Conservation (phyloP, 106 monocot species). For the Vanilla planifolia region DNA sequence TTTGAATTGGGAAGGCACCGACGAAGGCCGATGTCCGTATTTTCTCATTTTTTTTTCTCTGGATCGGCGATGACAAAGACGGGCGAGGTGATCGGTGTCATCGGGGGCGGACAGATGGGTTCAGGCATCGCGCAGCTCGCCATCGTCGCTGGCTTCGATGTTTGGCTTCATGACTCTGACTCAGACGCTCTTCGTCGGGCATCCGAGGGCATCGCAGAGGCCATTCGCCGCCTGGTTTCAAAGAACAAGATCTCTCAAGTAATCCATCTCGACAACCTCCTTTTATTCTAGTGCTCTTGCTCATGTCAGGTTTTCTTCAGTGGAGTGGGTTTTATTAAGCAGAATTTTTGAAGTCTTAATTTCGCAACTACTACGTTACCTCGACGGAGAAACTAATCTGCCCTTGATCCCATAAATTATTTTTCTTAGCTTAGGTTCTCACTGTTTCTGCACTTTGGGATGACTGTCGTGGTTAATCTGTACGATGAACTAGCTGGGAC, state of each 20-base stretch:
- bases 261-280: neutral
- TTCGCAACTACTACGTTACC: too few relatives aligned
- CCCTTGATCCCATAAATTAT: too few relatives aligned
- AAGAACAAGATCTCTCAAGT: constrained; percentile 69
- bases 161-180: constrained; percentile 66
- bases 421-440: too few relatives aligned
- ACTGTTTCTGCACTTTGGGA: too few relatives aligned
- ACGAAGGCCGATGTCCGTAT: too few relatives aligned
- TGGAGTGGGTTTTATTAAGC: neutral
- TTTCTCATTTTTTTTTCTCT: too few relatives aligned
- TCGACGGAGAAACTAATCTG: too few relatives aligned
- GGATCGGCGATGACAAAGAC: neutral
- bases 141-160: constrained; percentile 55
- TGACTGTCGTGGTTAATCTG: too few relatives aligned
- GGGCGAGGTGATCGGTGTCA: constrained; percentile 45
- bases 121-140: constrained; percentile 96
- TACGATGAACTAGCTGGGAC: too few relatives aligned
- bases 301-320: too few relatives aligned
- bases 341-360: constrained; percentile 1
- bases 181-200: constrained; percentile 47
- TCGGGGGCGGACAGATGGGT: constrained; percentile 97
- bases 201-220: constrained; percentile 32
- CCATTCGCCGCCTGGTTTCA: constrained; percentile 55
- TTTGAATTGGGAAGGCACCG: too few relatives aligned
- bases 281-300: neutral